These are phyloP conservation scores for Pinus taeda DNA, from an alignment of 75 land plant species.

Conservation along the genomic window DNA sequence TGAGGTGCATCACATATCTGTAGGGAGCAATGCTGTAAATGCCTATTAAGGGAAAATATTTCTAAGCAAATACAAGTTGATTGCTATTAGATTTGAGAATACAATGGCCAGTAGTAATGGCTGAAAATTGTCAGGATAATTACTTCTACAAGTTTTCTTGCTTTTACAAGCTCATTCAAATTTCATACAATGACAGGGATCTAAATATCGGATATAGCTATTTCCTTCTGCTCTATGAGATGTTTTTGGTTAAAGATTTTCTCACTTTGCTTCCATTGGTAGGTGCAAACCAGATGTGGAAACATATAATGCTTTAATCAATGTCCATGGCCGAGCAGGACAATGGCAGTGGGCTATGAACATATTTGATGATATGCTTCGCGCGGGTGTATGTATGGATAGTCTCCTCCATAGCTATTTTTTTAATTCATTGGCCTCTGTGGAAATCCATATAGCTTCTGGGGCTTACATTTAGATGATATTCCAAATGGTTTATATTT, in stretches of 20 bases:
- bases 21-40: too few species aligned
- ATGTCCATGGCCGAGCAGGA: constrained; percentile 88
- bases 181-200: not conserved
- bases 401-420: not conserved
- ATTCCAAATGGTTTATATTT: not conserved
- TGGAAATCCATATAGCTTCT: not conserved
- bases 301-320: constrained; percentile 91
- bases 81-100: not conserved
- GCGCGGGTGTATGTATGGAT: constrained; percentile 75
- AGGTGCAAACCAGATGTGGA: constrained; percentile 98
- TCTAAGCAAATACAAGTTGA: not conserved
- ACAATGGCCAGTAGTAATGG: not conserved
- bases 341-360: constrained; percentile 94
- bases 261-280: not conserved
- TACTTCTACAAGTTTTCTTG: not conserved
- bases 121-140: not conserved
- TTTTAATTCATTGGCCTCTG: not conserved
- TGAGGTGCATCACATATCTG: too few species aligned
- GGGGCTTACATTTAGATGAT: not conserved
- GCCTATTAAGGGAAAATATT: not conserved
- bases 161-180: not conserved
- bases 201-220: not conserved
- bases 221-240: not conserved
- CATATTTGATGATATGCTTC: constrained; percentile 95
- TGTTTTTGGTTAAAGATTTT: not conserved